phyloP scores from a whole-genome alignment of 805 yeast species.

The Myxozyma neglecta region DNA sequence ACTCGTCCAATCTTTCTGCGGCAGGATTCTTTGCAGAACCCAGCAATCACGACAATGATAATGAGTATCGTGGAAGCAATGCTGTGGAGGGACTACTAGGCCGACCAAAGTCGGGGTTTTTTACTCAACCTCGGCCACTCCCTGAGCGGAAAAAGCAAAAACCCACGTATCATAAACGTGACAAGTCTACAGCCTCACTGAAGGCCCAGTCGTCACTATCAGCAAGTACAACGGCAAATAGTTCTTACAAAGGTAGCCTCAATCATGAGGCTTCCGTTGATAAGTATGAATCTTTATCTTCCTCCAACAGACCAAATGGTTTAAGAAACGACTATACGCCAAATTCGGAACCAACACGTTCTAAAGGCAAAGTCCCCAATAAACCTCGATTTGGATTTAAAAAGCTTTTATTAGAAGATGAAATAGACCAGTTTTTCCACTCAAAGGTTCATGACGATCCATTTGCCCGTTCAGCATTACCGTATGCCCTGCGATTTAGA shows the following conservation, averaged over 20 bases:
- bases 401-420: conserved; percentile 13
- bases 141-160: background rate
- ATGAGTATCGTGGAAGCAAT: background rate
- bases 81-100: background rate
- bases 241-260: no score
- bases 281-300: no score
- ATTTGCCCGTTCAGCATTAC: conserved; percentile 23
- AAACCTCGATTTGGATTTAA: background rate
- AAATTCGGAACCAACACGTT: no score
- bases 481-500: conserved; percentile 29
- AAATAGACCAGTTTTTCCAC: conserved; percentile 24
- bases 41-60: background rate
- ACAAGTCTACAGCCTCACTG: background rate
- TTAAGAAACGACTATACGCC: no score
- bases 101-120: background rate
- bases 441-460: conserved; percentile 31
- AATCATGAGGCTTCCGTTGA: no score
- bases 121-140: background rate
- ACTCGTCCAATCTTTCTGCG: conserved; percentile 2
- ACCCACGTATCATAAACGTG: background rate
- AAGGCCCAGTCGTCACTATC: background rate
- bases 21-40: conserved; percentile 12
- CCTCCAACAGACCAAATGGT: no score
- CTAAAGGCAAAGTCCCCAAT: no score
- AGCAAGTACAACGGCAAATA: background rate